These are phyloP conservation scores for Ceratocystis eucalypticola DNA, from an alignment of 2,329 filamentous ascomycete genomes.

Conservation along the genomic window DNA sequence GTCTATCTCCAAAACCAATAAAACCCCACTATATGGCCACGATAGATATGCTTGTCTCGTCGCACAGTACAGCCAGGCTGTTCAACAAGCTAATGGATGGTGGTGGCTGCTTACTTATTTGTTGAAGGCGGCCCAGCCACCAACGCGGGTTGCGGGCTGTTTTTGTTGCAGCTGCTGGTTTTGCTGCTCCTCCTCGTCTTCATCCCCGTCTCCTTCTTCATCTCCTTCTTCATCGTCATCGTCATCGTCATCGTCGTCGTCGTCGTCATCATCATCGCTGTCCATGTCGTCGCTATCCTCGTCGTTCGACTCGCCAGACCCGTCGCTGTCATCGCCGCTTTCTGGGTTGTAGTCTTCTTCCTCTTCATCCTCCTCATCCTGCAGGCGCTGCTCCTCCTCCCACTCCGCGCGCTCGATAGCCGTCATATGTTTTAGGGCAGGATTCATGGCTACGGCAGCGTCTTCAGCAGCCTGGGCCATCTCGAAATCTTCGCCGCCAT, in stretches of 20 bases:
- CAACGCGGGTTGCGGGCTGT: constrained; percentile 11
- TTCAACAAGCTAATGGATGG: neutral
- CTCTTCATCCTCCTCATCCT: constrained; percentile 49
- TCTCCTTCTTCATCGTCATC: constrained; percentile 18
- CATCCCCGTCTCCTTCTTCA: neutral
- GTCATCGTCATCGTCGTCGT: constrained; percentile 24
- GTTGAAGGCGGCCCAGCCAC: constrained; percentile 18
- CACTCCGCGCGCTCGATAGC: constrained; percentile 37
- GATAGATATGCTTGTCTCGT: too few species aligned
- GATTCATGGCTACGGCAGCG: constrained; percentile 25
- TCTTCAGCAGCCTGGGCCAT: constrained; percentile 29
- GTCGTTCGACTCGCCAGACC: constrained; percentile 35
- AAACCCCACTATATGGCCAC: too few species aligned
- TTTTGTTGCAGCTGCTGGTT: neutral
- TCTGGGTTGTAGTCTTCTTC: constrained; percentile 54
- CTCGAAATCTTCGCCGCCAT: constrained; percentile 25
- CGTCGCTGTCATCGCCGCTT: constrained; percentile 40
- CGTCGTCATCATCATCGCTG: constrained; percentile 26
- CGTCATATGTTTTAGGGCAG: constrained; percentile 31
- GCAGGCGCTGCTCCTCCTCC: constrained; percentile 40
- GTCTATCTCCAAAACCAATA: too few species aligned
- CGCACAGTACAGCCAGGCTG: too few species aligned
- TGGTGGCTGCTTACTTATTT: neutral
- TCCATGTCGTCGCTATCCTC: constrained; percentile 31
- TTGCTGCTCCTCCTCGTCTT: neutral